A percentile compares a stretch with the other conserved stretches of the same genome.
phyloP scores from a whole-genome alignment of 305 asterid species.

The Withania somnifera region DNA sequence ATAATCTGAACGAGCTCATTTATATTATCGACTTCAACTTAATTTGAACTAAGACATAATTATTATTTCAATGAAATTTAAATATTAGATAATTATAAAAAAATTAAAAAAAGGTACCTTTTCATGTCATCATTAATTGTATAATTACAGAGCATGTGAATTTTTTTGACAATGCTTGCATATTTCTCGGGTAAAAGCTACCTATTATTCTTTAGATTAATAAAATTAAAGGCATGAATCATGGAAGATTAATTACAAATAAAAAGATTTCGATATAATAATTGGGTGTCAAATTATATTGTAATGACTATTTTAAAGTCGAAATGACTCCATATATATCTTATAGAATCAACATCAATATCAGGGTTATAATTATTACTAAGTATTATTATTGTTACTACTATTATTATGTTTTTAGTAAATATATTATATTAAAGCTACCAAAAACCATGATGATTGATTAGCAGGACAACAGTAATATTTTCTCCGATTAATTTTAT shows the following conservation, averaged over 20 bases:
- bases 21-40: background rate
- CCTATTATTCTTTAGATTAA: background rate
- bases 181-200: conserved; percentile 2
- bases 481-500: no score
- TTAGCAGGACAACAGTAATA: no score
- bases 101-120: background rate
- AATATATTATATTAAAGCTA: background rate
- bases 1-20: no score
- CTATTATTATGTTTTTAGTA: background rate
- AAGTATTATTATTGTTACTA: background rate
- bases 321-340: background rate
- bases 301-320: background rate
- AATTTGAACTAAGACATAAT: background rate
- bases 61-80: background rate
- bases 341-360: background rate
- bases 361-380: background rate
- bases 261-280: background rate
- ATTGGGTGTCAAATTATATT: conserved; percentile 2
- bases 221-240: background rate
- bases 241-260: background rate
- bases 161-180: background rate
- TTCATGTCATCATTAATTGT: background rate
- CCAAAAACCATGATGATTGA: background rate
- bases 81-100: background rate
- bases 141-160: background rate